phyloP scores from a whole-genome alignment of 2,329 filamentous ascomycete species.

The Penicillium sp. region DNA sequence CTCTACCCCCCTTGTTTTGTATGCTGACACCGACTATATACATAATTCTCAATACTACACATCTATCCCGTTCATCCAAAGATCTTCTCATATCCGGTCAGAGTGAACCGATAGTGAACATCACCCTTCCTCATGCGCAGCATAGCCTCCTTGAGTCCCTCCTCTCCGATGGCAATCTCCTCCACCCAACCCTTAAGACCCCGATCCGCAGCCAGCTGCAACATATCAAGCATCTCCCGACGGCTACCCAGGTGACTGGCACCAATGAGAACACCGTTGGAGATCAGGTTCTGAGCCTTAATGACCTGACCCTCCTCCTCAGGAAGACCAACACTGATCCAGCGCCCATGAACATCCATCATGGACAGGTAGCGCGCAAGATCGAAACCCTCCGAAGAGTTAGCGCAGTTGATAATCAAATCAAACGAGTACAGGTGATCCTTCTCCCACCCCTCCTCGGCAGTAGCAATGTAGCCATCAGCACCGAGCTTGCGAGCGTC shows the following conservation, averaged over 20 bases:
- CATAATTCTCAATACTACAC: background rate
- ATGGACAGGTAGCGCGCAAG: constrained; percentile 67
- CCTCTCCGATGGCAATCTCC: constrained; percentile 68
- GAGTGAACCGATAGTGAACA: constrained; percentile 68
- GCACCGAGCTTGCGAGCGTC: constrained; percentile 60
- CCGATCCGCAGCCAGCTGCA: constrained; percentile 68
- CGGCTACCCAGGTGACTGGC: constrained; percentile 69
- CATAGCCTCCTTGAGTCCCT: constrained; percentile 67
- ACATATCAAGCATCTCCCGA: constrained; percentile 68
- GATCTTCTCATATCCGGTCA: constrained; percentile 50
- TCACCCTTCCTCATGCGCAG: constrained; percentile 67
- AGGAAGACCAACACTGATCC: constrained; percentile 76
- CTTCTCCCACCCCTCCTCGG: constrained; percentile 58
- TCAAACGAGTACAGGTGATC: constrained; percentile 55
- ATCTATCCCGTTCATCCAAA: constrained; percentile 22
- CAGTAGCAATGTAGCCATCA: constrained; percentile 59
- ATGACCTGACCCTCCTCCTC: constrained; percentile 70
- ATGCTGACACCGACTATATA: background rate
- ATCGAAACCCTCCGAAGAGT: constrained; percentile 67
- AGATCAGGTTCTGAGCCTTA: constrained; percentile 70
- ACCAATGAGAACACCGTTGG: constrained; percentile 70
- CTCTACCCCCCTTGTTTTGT: background rate
- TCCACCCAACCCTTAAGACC: constrained; percentile 66
- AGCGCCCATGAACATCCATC: constrained; percentile 76
- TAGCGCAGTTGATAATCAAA: constrained; percentile 71